Conservation (phyloP, 441 rosid genomes). For the Melastoma candidum region DNA sequence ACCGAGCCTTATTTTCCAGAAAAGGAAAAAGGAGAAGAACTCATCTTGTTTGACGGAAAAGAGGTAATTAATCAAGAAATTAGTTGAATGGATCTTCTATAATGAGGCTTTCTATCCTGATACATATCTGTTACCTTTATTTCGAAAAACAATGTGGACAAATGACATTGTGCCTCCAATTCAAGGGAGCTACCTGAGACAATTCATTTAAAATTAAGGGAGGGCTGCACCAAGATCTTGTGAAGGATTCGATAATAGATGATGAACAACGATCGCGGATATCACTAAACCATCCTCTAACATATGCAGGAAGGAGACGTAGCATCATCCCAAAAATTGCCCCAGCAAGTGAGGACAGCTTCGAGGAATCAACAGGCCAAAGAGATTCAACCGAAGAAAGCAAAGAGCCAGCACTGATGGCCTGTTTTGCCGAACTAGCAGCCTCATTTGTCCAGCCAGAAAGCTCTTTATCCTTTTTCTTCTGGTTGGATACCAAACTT, state of each 20-base stretch:
- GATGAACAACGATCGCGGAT: conserved; percentile 74
- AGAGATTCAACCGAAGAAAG: conserved; percentile 64
- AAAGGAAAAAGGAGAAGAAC: too few species aligned
- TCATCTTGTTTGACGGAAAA: too few species aligned
- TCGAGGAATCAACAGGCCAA: conserved; percentile 61
- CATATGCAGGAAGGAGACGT: conserved; percentile 85
- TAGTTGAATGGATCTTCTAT: too few species aligned
- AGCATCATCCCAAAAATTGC: conserved; percentile 84
- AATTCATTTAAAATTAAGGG: conserved; percentile 67
- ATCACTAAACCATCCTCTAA: conserved; percentile 83
- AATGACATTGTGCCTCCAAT: too few species aligned
- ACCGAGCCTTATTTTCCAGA: too few species aligned
- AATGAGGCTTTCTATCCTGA: too few species aligned
- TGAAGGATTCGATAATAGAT: conserved; percentile 66
- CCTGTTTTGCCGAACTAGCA: conserved; percentile 57
- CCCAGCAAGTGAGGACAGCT: conserved; percentile 77
- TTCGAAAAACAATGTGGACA: background rate
- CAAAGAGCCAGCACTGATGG: conserved; percentile 59
- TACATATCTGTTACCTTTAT: conserved; percentile 1
- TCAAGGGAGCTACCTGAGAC: conserved; percentile 49
- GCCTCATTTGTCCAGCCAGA: conserved; percentile 51
- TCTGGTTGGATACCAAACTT: conserved; percentile 41
- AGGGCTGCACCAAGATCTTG: conserved; percentile 94
- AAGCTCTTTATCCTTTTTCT: conserved; percentile 65
- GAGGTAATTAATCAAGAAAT: too few species aligned